phyloP scores from a whole-genome alignment of 495 filamentous ascomycete genomes.

The Hypoxylon crocopeplum region DNA sequence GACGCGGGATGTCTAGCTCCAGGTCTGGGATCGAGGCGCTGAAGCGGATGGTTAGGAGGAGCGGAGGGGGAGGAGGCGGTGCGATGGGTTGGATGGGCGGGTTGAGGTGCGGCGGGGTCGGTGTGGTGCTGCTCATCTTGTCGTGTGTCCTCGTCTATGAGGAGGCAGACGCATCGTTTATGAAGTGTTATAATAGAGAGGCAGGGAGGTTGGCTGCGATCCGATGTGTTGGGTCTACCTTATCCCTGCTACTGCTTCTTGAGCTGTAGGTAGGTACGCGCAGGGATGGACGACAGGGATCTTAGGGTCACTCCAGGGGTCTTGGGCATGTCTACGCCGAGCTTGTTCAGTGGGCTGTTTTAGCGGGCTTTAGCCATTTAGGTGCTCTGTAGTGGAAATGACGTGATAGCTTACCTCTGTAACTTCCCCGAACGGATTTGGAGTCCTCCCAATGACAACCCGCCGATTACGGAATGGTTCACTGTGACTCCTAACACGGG shows the following conservation, averaged over 20 bases:
- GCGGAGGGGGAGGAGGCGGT: constrained; percentile 47
- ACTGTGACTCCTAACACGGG: not conserved
- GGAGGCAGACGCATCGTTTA: no score
- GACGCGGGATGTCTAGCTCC: constrained; percentile 71
- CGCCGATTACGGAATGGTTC: constrained; percentile 37
- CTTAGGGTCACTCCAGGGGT: not conserved
- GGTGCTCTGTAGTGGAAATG: constrained; percentile 29
- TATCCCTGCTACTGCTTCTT: constrained; percentile 2
- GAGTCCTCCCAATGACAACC: constrained; percentile 13
- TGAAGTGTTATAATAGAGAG: constrained; percentile 2
- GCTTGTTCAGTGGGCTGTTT: constrained; percentile 24
- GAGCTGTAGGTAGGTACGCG: not conserved
- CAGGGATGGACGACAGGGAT: not conserved
- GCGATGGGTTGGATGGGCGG: constrained; percentile 16
- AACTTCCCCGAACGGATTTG: not conserved
- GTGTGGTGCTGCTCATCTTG: constrained; percentile 26
- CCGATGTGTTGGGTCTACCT: constrained; percentile 4
- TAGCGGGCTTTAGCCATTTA: constrained; percentile 25
- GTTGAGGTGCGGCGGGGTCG: constrained; percentile 22
- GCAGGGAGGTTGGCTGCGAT: not conserved
- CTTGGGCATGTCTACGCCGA: not conserved
- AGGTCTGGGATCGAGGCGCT: constrained; percentile 84
- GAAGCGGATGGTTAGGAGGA: constrained; percentile 87
- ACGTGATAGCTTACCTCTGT: constrained; percentile 23
- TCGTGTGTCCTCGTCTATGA: not conserved